Conservation (phyloP, 257 asterid genomes). For the Gardenia jasminoides region DNA sequence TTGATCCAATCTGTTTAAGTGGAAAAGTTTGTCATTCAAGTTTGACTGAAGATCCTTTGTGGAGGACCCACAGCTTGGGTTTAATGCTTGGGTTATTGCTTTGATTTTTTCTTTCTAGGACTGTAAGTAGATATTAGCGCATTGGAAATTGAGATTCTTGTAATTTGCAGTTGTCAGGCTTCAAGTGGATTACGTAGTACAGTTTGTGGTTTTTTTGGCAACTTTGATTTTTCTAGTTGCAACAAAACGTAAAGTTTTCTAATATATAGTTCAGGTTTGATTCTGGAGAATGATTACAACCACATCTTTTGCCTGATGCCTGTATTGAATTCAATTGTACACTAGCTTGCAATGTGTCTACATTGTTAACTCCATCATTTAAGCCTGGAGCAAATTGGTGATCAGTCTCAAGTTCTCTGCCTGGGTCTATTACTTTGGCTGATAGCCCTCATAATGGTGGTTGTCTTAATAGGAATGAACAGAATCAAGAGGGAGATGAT, state of each 20-base stretch:
- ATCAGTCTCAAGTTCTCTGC: background rate
- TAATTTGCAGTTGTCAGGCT: background rate
- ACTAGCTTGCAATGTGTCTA: background rate
- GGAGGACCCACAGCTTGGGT: background rate
- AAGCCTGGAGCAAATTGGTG: background rate
- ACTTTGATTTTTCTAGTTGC: background rate
- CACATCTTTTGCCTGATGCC: background rate
- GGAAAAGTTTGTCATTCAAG: background rate
- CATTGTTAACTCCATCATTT: background rate
- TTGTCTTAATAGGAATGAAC: slow-evolving; percentile 43
- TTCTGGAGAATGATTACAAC: background rate
- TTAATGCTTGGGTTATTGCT: background rate
- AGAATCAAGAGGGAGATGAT: slow-evolving; percentile 34
- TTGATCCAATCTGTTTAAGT: background rate
- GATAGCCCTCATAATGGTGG: slow-evolving; percentile 30
- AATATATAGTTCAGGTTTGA: background rate
- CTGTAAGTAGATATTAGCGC: background rate
- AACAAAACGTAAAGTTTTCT: background rate
- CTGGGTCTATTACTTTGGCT: slow-evolving; percentile 15
- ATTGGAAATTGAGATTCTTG: background rate
- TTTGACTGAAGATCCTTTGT: background rate
- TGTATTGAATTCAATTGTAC: background rate
- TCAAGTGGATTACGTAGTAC: background rate
- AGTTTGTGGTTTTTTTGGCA: background rate
- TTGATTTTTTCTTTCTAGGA: background rate